These are phyloP conservation scores for Hydrangea macrophylla DNA, from an alignment of 148 eudicot genomes.

Conservation along the genomic window DNA sequence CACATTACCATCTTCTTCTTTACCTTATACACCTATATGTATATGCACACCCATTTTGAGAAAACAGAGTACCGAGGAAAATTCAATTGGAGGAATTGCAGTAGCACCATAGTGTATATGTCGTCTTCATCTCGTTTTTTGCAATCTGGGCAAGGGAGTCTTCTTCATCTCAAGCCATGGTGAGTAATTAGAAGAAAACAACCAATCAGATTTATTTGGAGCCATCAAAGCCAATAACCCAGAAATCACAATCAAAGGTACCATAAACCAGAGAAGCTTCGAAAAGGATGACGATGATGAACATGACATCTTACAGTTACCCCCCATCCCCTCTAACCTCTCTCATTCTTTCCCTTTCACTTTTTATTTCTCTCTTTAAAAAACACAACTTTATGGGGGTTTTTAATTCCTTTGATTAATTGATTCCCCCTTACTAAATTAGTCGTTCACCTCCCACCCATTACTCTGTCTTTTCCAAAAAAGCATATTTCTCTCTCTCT, in stretches of 20 bases:
- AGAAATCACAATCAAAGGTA: conserved; percentile 37
- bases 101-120: too few species aligned
- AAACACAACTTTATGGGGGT: background rate
- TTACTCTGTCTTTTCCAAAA: too few species aligned
- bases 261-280: conserved; percentile 30
- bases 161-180: too few species aligned
- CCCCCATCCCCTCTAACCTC: conserved; percentile 10
- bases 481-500: too few species aligned
- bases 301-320: conserved; percentile 28
- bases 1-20: too few species aligned
- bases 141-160: too few species aligned
- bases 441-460: background rate
- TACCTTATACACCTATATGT: too few species aligned
- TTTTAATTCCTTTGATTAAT: too few species aligned
- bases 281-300: conserved; percentile 31
- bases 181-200: conserved; percentile 3
- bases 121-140: too few species aligned
- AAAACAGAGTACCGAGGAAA: too few species aligned
- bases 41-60: too few species aligned
- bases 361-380: background rate
- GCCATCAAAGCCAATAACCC: conserved; percentile 25
- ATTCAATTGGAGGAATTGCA: too few species aligned
- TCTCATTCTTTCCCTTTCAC: background rate
- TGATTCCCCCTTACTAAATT: background rate
- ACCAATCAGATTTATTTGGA: conserved; percentile 23